phyloP scores from a whole-genome alignment of 2,329 filamentous ascomycete species.

The Neonectria sp. region DNA sequence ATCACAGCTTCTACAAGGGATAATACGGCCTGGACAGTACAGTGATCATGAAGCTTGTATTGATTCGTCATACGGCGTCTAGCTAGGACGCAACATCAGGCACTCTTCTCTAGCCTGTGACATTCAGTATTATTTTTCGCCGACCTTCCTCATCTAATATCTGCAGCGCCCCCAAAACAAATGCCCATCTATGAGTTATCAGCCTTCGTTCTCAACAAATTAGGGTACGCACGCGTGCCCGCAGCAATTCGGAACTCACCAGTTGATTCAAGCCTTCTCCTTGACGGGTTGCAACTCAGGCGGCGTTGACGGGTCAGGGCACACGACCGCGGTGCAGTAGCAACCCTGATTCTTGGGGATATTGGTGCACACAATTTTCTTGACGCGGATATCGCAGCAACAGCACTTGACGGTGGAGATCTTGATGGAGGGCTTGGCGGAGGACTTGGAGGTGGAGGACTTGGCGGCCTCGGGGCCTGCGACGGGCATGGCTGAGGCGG shows the following conservation, averaged over 20 bases:
- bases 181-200: not conserved
- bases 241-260: not conserved
- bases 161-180: not conserved
- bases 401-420: conserved; percentile 16
- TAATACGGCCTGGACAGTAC: not conserved
- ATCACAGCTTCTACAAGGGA: not conserved
- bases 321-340: conserved; percentile 22
- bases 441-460: not conserved
- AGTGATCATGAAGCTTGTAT: not conserved
- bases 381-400: conserved; percentile 30
- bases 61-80: not conserved
- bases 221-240: not conserved
- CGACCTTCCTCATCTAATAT: not conserved
- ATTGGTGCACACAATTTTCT: conserved; percentile 18
- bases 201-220: not conserved
- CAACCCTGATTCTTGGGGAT: conserved; percentile 6
- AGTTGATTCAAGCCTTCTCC: not conserved
- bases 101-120: not conserved
- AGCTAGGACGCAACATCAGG: not conserved
- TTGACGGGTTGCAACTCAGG: not conserved
- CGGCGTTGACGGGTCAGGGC: not conserved
- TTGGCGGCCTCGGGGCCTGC: not conserved
- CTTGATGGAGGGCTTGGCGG: not conserved
- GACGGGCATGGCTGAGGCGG: conserved; percentile 6
- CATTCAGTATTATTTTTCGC: not conserved